Evolutionary conservation across 352 stramenopile species (phyloP).

Genomic region (Globisporangium perplexum): DNA sequence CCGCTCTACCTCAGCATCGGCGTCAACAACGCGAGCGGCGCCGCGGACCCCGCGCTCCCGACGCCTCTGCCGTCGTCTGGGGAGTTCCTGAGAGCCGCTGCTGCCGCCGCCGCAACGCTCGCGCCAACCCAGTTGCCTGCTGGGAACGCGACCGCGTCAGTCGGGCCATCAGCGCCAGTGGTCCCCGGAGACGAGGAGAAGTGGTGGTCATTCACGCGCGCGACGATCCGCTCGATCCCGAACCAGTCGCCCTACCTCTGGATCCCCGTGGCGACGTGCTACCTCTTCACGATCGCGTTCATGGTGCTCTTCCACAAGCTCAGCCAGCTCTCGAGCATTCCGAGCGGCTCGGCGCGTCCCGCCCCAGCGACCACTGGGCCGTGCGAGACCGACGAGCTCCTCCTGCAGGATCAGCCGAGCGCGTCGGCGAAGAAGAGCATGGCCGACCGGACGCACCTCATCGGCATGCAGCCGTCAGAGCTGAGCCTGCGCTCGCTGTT

Average conservation of each 20-base stretch:
- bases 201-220: slow-evolving; percentile 76
- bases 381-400: slow-evolving; percentile 8
- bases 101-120: not conserved
- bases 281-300: slow-evolving; percentile 75
- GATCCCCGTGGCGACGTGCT: slow-evolving; percentile 65
- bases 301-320: slow-evolving; percentile 63
- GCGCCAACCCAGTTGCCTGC: slow-evolving; percentile 1
- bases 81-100: not conserved
- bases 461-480: slow-evolving; percentile 75
- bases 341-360: slow-evolving; percentile 16
- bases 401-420: slow-evolving; percentile 15
- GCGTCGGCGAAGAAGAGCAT: slow-evolving; percentile 5
- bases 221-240: slow-evolving; percentile 77
- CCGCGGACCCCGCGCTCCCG: not conserved
- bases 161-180: not conserved
- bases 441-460: slow-evolving; percentile 38
- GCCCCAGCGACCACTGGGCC: not conserved
- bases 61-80: not conserved
- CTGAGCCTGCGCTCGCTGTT: slow-evolving; percentile 75
- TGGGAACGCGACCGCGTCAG: slow-evolving; percentile 8
- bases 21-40: slow-evolving; percentile 16
- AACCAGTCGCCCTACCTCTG: slow-evolving; percentile 75
- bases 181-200: slow-evolving; percentile 21
- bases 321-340: slow-evolving; percentile 58
- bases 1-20: slow-evolving; percentile 67